Evolutionary conservation across 2,329 filamentous ascomycete species (phyloP).

Genomic region (Curvularia eragrostidis): DNA sequence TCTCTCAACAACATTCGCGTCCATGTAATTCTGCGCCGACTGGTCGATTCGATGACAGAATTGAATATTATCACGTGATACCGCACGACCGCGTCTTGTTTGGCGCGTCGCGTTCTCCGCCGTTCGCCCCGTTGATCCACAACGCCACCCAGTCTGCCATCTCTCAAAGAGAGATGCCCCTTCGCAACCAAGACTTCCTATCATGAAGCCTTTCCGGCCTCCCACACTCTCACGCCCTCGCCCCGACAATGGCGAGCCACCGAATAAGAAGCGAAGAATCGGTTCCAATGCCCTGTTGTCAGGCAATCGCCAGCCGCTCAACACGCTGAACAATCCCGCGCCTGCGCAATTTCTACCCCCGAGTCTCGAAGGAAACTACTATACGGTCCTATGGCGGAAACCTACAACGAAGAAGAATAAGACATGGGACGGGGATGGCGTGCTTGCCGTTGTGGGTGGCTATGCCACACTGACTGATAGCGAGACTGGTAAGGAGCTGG

Average conservation of each 20-base stretch:
- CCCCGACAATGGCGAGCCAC: slow-evolving; percentile 37
- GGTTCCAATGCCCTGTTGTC: slow-evolving; percentile 39
- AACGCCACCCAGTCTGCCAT: not conserved
- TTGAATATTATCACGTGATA: slow-evolving; percentile 14
- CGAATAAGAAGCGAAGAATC: slow-evolving; percentile 53
- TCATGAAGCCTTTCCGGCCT: slow-evolving; percentile 47
- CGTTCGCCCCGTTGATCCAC: not conserved
- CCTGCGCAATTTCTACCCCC: slow-evolving; percentile 24
- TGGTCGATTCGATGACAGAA: not conserved
- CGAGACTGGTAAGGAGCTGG: slow-evolving; percentile 66
- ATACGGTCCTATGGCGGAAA: slow-evolving; percentile 65
- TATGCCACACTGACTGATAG: slow-evolving; percentile 68
- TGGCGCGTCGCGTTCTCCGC: slow-evolving; percentile 15
- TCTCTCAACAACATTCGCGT: not conserved
- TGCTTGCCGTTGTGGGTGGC: slow-evolving; percentile 64
- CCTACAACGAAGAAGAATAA: slow-evolving; percentile 76
- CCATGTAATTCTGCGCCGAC: not conserved
- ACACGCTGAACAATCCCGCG: slow-evolving; percentile 32
- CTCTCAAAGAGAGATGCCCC: slow-evolving; percentile 3
- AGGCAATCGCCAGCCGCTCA: slow-evolving; percentile 42
- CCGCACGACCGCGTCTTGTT: slow-evolving; percentile 20
- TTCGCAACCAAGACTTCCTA: slow-evolving; percentile 6
- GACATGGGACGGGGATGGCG: slow-evolving; percentile 77
- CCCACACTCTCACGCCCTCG: slow-evolving; percentile 41
- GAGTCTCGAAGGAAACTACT: slow-evolving; percentile 49